Evolutionary conservation across 2,329 filamentous ascomycete species (phyloP).

Genomic region (Amesomyces nigricolor): DNA sequence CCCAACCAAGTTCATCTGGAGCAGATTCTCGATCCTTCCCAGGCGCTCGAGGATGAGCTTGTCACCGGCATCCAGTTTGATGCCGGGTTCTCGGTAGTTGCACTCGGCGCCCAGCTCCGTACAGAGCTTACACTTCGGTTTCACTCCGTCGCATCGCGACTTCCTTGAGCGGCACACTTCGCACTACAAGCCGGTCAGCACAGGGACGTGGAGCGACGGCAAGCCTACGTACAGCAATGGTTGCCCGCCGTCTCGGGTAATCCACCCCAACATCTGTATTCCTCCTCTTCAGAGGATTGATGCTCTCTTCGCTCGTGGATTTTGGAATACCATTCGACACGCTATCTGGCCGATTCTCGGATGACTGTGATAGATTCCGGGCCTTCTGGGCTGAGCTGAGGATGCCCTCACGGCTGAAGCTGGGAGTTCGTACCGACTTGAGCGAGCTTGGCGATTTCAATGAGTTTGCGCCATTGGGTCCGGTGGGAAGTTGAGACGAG

Average conservation of each 20-base stretch:
- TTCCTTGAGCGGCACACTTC: slow-evolving; percentile 77
- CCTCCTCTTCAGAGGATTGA: slow-evolving; percentile 55
- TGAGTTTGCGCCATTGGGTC: slow-evolving; percentile 36
- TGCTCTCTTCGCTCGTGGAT: slow-evolving; percentile 45
- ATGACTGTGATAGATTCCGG: slow-evolving; percentile 51
- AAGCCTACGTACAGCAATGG: slow-evolving; percentile 53
- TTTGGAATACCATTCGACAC: slow-evolving; percentile 43
- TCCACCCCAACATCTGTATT: slow-evolving; percentile 57
- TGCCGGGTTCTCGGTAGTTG: slow-evolving; percentile 77
- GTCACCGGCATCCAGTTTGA: slow-evolving; percentile 82
- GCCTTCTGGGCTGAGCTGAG: slow-evolving; percentile 49
- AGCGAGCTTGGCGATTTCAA: slow-evolving; percentile 49
- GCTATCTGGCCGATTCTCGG: slow-evolving; percentile 42
- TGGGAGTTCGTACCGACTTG: slow-evolving; percentile 44
- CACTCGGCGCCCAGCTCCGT: slow-evolving; percentile 77
- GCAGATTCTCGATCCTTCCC: slow-evolving; percentile 67
- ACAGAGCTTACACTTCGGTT: slow-evolving; percentile 80
- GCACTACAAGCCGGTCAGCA: slow-evolving; percentile 47
- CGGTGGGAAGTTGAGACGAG: slow-evolving; percentile 38
- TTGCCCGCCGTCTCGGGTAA: slow-evolving; percentile 59
- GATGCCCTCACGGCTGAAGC: slow-evolving; percentile 51
- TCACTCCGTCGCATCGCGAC: slow-evolving; percentile 70
- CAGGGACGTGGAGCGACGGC: slow-evolving; percentile 4
- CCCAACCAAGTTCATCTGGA: slow-evolving; percentile 62
- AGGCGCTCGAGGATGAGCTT: slow-evolving; percentile 78